These are phyloP conservation scores for Bathelium albidoporum DNA, from an alignment of 495 filamentous ascomycete genomes.

Conservation along the genomic window DNA sequence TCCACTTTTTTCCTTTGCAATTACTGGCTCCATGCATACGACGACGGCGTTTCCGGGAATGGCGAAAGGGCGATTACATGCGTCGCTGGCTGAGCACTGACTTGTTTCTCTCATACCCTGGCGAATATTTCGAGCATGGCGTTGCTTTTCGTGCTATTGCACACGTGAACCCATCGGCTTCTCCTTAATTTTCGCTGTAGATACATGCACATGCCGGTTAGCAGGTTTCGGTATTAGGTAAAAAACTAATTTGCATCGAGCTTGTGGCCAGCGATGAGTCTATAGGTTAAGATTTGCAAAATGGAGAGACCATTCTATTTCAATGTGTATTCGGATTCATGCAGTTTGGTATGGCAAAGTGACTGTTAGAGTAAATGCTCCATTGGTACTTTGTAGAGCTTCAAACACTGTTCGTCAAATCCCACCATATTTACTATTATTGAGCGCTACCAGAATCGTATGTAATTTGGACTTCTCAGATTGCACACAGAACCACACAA, in stretches of 20 bases:
- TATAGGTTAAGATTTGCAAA: background rate
- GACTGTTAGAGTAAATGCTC: no score
- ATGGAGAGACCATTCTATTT: background rate
- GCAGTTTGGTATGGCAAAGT: background rate
- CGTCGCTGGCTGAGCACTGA: background rate
- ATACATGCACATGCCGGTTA: no score
- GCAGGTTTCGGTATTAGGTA: no score
- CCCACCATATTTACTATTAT: no score
- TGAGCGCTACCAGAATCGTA: no score
- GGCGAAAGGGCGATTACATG: background rate
- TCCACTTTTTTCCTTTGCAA: background rate
- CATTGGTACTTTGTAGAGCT: no score
- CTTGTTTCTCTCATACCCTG: slow-evolving; percentile 2
- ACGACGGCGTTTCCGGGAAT: background rate
- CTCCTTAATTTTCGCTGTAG: background rate
- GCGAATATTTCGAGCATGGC: slow-evolving; percentile 1
- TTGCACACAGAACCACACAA: no score
- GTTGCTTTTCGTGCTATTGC: background rate
- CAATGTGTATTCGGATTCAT: background rate
- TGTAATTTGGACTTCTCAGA: no score
- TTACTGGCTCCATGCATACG: background rate
- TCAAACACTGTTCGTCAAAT: no score
- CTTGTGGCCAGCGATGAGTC: background rate
- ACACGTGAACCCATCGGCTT: background rate
- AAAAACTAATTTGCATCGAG: background rate